Percentiles rank a stretch among this genome's conserved stretches.
Conservation (phyloP, 1,284 basidiomycete species). For the Pseudozyma sp. region DNA sequence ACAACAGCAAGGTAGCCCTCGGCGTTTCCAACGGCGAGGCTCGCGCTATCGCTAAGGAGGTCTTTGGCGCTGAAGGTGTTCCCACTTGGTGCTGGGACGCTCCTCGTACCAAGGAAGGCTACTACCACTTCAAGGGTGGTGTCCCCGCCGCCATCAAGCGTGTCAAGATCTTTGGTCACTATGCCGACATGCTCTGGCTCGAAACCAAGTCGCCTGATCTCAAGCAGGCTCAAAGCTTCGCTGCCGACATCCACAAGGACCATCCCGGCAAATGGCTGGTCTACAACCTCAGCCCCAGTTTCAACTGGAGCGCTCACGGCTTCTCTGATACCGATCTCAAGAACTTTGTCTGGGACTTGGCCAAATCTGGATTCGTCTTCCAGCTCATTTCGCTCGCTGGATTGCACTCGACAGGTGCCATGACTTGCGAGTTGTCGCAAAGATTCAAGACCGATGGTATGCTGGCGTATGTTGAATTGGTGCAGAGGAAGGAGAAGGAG, state of each 20-base stretch:
- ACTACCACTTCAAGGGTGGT: constrained; percentile 89
- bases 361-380: constrained; percentile 65
- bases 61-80: constrained; percentile 75
- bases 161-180: constrained; percentile 78
- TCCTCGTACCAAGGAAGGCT: constrained; percentile 89
- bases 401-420: constrained; percentile 62
- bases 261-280: constrained; percentile 86
- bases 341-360: constrained; percentile 68
- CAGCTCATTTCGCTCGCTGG: constrained; percentile 69
- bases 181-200: constrained; percentile 72
- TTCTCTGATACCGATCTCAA: constrained; percentile 75
- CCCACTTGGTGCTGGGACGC: constrained; percentile 92
- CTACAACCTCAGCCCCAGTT: constrained; percentile 93
- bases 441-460: constrained; percentile 75
- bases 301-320: constrained; percentile 89
- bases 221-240: constrained; percentile 82
- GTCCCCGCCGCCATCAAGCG: constrained; percentile 85
- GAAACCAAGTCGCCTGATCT: constrained; percentile 89
- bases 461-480: constrained; percentile 66
- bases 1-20: constrained; percentile 74
- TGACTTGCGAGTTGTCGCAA: constrained; percentile 65
- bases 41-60: constrained; percentile 78
- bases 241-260: constrained; percentile 79
- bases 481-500: constrained; percentile 68
- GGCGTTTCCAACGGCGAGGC: constrained; percentile 83